phyloP scores from a whole-genome alignment of 352 stramenopile species.

The Globisporangium cederbergense region DNA sequence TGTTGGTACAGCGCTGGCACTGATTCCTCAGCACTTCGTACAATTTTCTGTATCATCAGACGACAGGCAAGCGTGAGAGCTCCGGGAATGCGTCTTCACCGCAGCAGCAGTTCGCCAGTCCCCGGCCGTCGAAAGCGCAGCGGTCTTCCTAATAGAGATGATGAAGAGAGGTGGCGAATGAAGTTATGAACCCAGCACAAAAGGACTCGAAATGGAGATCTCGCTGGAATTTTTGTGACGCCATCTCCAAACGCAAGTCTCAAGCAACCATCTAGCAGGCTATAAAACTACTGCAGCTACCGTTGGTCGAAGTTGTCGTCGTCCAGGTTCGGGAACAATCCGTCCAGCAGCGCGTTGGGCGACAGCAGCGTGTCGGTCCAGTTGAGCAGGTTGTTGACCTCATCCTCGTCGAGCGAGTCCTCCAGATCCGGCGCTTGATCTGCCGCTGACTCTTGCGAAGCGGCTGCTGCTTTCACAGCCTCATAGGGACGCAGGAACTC shows the following conservation, averaged over 20 bases:
- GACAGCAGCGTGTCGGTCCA: slow-evolving; percentile 73
- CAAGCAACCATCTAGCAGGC: no score
- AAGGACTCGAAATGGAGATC: no score
- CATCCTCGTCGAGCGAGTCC: slow-evolving; percentile 72
- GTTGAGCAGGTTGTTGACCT: slow-evolving; percentile 72
- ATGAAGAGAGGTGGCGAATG: not conserved
- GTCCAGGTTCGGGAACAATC: slow-evolving; percentile 39
- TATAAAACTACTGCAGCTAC: not conserved
- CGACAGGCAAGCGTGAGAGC: slow-evolving; percentile 28
- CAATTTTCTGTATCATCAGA: not conserved
- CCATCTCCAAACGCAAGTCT: not conserved
- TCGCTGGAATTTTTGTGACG: no score
- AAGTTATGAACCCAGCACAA: no score
- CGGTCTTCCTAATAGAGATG: slow-evolving; percentile 15
- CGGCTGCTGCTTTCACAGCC: slow-evolving; percentile 8
- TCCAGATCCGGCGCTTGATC: slow-evolving; percentile 32
- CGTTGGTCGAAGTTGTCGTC: slow-evolving; percentile 10
- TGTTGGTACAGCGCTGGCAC: not conserved
- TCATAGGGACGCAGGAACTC: slow-evolving; percentile 20
- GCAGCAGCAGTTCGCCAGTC: slow-evolving; percentile 12
- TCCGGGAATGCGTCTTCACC: slow-evolving; percentile 13
- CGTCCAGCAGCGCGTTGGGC: slow-evolving; percentile 28
- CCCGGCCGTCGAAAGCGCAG: slow-evolving; percentile 29
- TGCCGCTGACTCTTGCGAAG: slow-evolving; percentile 1
- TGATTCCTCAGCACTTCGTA: not conserved